Evolutionary conservation across 768 basidiomycete genomes (phyloP), one percentile per base, ranked within the genome.

Genomic region (Calvatia gigantea): DNA sequence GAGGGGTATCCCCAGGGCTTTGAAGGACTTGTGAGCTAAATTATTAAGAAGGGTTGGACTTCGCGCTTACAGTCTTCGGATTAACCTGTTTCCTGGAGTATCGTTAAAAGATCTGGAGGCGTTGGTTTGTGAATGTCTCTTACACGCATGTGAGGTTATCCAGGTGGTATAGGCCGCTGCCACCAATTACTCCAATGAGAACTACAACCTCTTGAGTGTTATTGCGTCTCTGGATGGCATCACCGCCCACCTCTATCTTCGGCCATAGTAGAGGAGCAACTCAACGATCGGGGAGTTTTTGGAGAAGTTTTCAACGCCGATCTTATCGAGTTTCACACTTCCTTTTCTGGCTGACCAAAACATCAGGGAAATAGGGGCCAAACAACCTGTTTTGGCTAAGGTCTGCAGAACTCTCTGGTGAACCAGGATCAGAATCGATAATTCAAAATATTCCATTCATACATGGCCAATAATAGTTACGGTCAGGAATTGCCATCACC

Each of bases 1-100:
- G 87, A 90, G 2, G 96, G 91, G 63, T 80, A 76, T 21, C 96
- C 96, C 94, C 94, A 98, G 8, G 96, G 96, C 92, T 95, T 59
- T 4, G 19, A 51, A 23, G 25, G 29, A 17, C 23, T 27, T 12
- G n/a, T 59, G 39, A 41, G 27, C 46, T 9, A 1, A 6, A 29
- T 19, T 1, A 15, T 15, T 35, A 9, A 46, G 25, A 19, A 42
- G 35, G 27, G n/a, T 31, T 6, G 6, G 35, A 31, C 23, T 6
- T 29, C 17, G 23, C 48, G 51, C 84, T 61, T 64, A 92, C 92
- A 15, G 94, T 97, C 64, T 89, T 80, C 28, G 90, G 86, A 67
- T 91, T 87, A 44, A 93, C 81, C 19, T 84, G 76, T 65, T 86
- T 80, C 9, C 92, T 94, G 62, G n/a, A 7, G 19, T 41, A 28